phyloP scores from a whole-genome alignment of 345 rosid species.

The Bruguiera parviflora region DNA sequence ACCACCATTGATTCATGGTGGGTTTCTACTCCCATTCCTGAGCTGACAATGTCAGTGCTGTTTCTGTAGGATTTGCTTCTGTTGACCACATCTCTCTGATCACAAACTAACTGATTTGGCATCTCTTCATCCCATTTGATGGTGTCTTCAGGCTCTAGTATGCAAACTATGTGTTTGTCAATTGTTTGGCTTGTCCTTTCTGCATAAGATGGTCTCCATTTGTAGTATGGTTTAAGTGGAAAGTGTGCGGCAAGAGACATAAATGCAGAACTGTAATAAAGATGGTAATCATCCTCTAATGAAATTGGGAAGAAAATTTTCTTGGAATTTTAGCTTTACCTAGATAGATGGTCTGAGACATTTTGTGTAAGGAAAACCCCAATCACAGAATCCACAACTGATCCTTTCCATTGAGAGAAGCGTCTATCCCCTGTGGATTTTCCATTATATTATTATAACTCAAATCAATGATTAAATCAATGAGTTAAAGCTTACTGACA shows the following conservation, averaged over 20 bases:
- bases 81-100: conserved; percentile 44
- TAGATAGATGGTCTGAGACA: conserved; percentile 34
- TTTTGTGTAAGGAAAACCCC: conserved; percentile 36
- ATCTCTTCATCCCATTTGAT: conserved; percentile 34
- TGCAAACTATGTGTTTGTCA: conserved; percentile 37
- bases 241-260: conserved; percentile 31
- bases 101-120: conserved; percentile 35
- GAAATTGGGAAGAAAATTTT: conserved; percentile 2
- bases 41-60: conserved; percentile 35
- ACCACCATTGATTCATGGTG: conserved; percentile 23
- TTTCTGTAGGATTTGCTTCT: conserved; percentile 42
- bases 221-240: conserved; percentile 29
- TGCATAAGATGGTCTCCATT: conserved; percentile 24
- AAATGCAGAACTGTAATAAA: conserved; percentile 29
- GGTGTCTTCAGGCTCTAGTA: conserved; percentile 50
- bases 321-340: conserved; percentile 27
- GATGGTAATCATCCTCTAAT: neutral
- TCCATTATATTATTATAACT: conserved; percentile 14
- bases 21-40: conserved; percentile 25
- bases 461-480: conserved; percentile 11
- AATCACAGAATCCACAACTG: conserved; percentile 30
- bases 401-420: conserved; percentile 34
- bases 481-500: neutral
- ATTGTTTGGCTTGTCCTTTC: conserved; percentile 36
- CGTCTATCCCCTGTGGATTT: conserved; percentile 29